Base-by-base conservation (phyloP, 2,329 filamentous ascomycete species). In the Colletotrichum scovillei region DNA sequence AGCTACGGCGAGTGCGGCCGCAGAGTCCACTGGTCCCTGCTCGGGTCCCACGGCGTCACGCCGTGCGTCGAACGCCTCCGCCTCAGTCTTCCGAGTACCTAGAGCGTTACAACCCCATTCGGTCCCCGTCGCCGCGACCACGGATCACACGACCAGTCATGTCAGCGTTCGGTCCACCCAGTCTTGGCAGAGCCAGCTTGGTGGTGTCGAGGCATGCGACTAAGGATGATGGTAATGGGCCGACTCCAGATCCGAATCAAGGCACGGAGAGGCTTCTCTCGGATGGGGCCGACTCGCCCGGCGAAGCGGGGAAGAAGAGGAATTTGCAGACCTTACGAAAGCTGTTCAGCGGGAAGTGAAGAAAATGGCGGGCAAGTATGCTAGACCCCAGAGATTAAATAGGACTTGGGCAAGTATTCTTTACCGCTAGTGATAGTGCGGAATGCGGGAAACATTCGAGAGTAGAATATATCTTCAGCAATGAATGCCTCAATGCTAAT, bases 31-130 rank as follows among this genome's bases (percentile, higher is more conserved):
- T 73, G 35, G 49, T 30, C 11, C 49, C 62, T 28, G n/a, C 19
- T 49, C 24, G 57, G 9, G 5, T 46, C n/a, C 19, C 58, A 55
- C 38, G 19, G 19, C 71, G 46, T 22, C 53, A 62, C 7, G 55
- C 60, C 12, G 26, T 69, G 35, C 53, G 55, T 12, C 24, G 62
- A 14, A 70, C 74, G 16, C 67, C 74, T 0, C 72, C 75, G 8
- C 75, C 75, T 5, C 78, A 78, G 22, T 81, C 81, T 9, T 81
- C 80, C 6, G 82, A 83, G 72, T 83, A 80, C 58, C 69, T 83
- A 24, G 81, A 84, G 3, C 76, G 77, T 12, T 83, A 81, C 69
- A 76, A 76, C 11, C 79, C 80, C 16, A 75, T 75, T 12, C 60
- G 73, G 12, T 75, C 73, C 6, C 74, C 74, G 4, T 75, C 74